Evolutionary conservation across 805 yeast species (phyloP), one percentile per base, ranked within the genome.

Genomic region (Zygoascus biomembranicola): DNA sequence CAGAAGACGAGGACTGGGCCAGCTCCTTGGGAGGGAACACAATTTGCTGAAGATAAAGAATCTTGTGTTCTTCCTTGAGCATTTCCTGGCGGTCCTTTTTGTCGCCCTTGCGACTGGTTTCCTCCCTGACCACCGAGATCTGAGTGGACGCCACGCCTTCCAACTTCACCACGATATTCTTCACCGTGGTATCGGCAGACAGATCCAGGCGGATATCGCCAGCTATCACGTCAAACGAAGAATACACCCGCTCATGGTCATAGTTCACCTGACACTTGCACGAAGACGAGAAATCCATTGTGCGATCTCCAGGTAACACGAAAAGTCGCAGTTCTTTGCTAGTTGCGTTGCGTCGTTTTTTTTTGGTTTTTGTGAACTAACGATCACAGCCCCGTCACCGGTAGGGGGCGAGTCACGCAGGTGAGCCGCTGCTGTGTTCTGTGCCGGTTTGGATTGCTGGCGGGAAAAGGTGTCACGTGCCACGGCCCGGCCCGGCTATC

Each of bases 1-100:
- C 52, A 6, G 59, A 32, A 6, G 51, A 50, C 45, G 53, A 56
- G 48, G 44, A 53, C 43, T 20, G 43, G 13, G 57, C 57, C 19
- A 61, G 54, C 10, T 65, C 65, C 5, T 51, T 47, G 6, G 73
- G 71, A 0, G 75, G 75, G 55, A 72, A 72, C 28, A 71, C 63
- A 19, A 64, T 65, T 43, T 53, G 50, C 18, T 59, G 55, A 26
- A 60, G 51, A 53, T 67, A 62, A 44, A 72, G 55, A 10, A 72
- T 61, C 43, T 57, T 58, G 47, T 59, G 64, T 55, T 48, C 18
- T 53, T 52, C 59, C 66, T 39, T 54, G 51, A 35, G 51, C 64
- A 41, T 46, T 53, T 41, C 59, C 62, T 16, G 54, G 48, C 50
- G 57, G 57, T 47, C 54, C 53, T 32, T 57, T 61, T 37, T 63